Evolutionary conservation across 345 rosid species (phyloP).

Genomic region (Noccaea caerulescens): DNA sequence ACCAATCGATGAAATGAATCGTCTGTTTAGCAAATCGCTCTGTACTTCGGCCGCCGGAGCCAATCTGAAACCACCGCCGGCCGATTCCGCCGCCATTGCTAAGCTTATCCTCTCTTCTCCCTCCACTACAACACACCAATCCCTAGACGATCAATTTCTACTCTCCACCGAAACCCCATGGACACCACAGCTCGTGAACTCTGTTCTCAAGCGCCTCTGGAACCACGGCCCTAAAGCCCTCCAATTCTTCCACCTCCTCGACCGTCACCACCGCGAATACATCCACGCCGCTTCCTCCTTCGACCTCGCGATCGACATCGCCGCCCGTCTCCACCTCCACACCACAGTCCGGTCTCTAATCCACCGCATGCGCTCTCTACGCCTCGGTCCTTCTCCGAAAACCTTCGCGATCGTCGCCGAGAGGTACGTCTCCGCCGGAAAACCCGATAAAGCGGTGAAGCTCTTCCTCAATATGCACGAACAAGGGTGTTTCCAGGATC

Average conservation of each 20-base stretch:
- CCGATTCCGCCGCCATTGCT: conserved; percentile 42
- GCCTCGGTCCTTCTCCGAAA: conserved; percentile 66
- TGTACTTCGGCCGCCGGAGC: conserved; percentile 31
- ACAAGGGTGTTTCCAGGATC: conserved; percentile 75
- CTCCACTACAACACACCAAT: conserved; percentile 38
- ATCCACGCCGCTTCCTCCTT: conserved; percentile 68
- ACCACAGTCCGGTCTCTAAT: conserved; percentile 55
- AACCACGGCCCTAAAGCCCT: conserved; percentile 86
- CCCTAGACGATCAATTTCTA: conserved; percentile 48
- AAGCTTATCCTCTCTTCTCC: conserved; percentile 50
- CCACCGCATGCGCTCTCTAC: conserved; percentile 70
- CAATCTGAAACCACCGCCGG: conserved; percentile 31
- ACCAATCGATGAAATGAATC: conserved; percentile 37
- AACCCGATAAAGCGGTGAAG: conserved; percentile 73
- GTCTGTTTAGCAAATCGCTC: conserved; percentile 32
- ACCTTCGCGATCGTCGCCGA: conserved; percentile 79
- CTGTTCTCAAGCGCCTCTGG: conserved; percentile 75
- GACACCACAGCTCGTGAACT: conserved; percentile 70
- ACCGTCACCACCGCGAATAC: conserved; percentile 55
- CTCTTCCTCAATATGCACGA: conserved; percentile 84
- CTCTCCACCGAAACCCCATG: conserved; percentile 54
- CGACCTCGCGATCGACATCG: conserved; percentile 80
- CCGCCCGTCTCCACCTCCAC: conserved; percentile 73
- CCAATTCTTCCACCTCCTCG: conserved; percentile 69
- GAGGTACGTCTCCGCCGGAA: conserved; percentile 70